A percentile compares a stretch with the other conserved stretches of the same genome.
Evolutionary conservation across 2,329 filamentous ascomycete genomes (phyloP).

Genomic region (Ophiostoma sp.): DNA sequence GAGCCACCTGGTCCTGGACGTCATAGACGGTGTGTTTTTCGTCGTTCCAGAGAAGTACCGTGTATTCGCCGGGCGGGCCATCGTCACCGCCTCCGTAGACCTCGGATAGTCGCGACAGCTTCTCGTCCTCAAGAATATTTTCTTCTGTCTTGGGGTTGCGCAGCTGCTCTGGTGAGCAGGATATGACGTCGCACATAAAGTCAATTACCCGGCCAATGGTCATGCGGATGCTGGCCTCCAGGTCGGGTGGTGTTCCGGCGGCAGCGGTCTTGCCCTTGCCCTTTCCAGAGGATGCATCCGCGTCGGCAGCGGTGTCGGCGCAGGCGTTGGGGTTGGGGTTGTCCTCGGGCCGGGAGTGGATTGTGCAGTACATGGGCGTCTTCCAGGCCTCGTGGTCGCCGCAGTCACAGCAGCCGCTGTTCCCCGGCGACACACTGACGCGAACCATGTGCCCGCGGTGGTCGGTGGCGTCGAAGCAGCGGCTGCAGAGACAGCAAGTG

Average conservation of each 20-base stretch:
- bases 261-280: constrained; percentile 56
- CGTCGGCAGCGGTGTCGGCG: neutral
- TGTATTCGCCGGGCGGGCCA: constrained; percentile 67
- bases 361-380: constrained; percentile 81
- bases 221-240: constrained; percentile 72
- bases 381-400: constrained; percentile 94
- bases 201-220: constrained; percentile 83
- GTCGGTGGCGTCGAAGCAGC: constrained; percentile 92
- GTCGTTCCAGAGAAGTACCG: constrained; percentile 91
- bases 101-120: constrained; percentile 66
- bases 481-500: constrained; percentile 88
- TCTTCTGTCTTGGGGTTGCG: constrained; percentile 77
- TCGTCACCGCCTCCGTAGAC: constrained; percentile 68
- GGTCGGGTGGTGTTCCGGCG: constrained; percentile 61
- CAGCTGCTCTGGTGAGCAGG: constrained; percentile 93
- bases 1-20: constrained; percentile 81
- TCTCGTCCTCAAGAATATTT: constrained; percentile 76
- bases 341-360: constrained; percentile 59
- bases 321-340: neutral
- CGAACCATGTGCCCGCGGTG: constrained; percentile 90
- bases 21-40: constrained; percentile 96
- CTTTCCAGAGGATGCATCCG: constrained; percentile 36
- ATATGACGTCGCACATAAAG: constrained; percentile 96
- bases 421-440: constrained; percentile 47
- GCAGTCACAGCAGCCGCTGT: constrained; percentile 70